Evolutionary conservation across 768 basidiomycete species (phyloP), one percentile per base, ranked within the genome.

Genomic region (Daedaleopsis sinensis): DNA sequence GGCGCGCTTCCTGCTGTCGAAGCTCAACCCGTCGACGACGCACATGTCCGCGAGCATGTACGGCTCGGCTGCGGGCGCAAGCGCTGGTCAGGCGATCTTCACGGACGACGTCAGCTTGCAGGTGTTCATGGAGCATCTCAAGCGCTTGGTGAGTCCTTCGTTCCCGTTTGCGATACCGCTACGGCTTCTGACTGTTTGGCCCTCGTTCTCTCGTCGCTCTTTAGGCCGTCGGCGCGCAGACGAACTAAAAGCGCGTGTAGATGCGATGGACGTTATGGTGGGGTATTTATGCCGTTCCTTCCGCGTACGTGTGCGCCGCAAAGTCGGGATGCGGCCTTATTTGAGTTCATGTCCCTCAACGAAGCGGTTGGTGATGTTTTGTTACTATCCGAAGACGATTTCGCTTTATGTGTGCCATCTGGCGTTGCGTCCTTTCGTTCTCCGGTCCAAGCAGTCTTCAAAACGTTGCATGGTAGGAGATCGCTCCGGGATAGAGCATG

Each of bases 21-120:
- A 98, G 74, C 80, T 99, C 44, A 99, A 98, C 74, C 97, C 97
- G 2, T 96, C 94, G 58, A 98, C 96, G 61, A 98, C 96, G 43
- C 96, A 99, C 73, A 94, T 97, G 90, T 91, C 92, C 23, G 84
- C 85, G 64, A 86, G 86, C 60, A 93, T 96, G 86, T 96, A 96
- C 74, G 93, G 94, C n/a, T 82, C 87, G 5, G 81, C 84, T 10
- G 81, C 86, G 15, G 83, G 83, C 19, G 84, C 84, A 11, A 82
- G 82, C 10, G 78, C 84, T 2, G 96, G 96, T 5, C 91, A 94
- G 74, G 93, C 94, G 16, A 98, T 99, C 74, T 97, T 98, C 74
- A 99, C 97, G 57, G 97, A 98, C 72, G 96, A 99, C 74, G 96
- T 98, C 64, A 97, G 94, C 73, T 83, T 98, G 77, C 93, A 96